Evolutionary conservation across 495 filamentous ascomycete genomes (phyloP).

Genomic region (Talaromyces trachyspermus): DNA sequence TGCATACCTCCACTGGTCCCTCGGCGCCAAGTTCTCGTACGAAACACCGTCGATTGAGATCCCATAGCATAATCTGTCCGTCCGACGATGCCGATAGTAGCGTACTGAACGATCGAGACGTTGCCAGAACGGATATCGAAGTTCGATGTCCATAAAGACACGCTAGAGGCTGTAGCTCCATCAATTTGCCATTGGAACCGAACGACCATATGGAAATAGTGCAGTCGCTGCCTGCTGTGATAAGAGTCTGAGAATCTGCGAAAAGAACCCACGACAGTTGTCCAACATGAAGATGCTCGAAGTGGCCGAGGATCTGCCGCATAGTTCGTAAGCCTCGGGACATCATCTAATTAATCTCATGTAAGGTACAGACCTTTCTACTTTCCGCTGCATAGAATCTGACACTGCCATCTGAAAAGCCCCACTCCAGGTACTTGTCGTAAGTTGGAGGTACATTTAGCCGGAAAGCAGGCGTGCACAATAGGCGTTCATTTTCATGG

Average conservation of each 20-base stretch:
- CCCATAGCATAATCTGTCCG: constrained; percentile 83
- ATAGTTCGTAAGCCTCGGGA: constrained; percentile 9
- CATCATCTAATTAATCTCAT: background rate
- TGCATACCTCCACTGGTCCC: constrained; percentile 43
- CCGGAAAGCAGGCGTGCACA: constrained; percentile 75
- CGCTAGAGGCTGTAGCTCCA: constrained; percentile 73
- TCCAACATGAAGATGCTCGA: constrained; percentile 87
- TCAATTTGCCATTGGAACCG: constrained; percentile 52
- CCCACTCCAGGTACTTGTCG: constrained; percentile 94
- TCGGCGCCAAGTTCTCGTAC: constrained; percentile 62
- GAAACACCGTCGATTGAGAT: constrained; percentile 81
- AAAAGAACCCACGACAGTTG: constrained; percentile 76
- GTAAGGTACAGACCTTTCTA: constrained; percentile 43
- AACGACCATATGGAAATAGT: constrained; percentile 77
- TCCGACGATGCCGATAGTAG: constrained; percentile 75
- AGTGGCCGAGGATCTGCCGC: constrained; percentile 59
- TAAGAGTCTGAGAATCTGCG: constrained; percentile 80
- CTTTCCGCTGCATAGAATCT: constrained; percentile 80
- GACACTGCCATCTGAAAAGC: constrained; percentile 85
- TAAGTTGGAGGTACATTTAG: constrained; percentile 80
- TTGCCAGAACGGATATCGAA: constrained; percentile 71
- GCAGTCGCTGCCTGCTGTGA: constrained; percentile 88
- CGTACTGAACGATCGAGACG: constrained; percentile 79
- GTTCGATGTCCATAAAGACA: constrained; percentile 85
- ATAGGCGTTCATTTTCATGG: constrained; percentile 77